Conservation (phyloP, 192 early-diverging fungal species). For the Coemansia sp. region DNA sequence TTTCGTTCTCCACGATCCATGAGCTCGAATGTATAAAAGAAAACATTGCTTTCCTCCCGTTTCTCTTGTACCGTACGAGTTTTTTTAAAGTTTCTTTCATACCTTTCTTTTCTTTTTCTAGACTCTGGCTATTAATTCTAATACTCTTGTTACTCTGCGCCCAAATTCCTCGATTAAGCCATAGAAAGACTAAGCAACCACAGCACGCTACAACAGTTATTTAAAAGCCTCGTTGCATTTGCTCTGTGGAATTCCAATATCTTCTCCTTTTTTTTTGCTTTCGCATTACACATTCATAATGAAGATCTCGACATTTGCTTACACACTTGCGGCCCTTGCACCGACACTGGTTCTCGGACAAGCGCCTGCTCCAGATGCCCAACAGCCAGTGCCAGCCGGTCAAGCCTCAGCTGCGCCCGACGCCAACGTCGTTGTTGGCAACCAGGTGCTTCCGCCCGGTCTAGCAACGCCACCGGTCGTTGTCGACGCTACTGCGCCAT, state of each 20-base stretch:
- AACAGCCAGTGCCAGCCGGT: background rate
- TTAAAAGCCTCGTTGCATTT: too few species aligned
- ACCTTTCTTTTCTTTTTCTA: background rate
- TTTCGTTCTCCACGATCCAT: background rate
- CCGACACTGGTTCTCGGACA: constrained; percentile 21
- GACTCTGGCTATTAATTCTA: constrained; percentile 1
- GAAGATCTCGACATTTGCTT: constrained; percentile 31
- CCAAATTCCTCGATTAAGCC: background rate
- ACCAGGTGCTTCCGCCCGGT: constrained; percentile 2
- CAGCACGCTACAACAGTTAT: too few species aligned
- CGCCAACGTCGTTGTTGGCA: constrained; percentile 3
- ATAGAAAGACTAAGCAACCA: background rate
- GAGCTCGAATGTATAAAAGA: background rate
- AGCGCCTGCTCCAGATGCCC: constrained; percentile 7
- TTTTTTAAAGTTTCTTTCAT: background rate
- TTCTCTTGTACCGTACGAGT: background rate
- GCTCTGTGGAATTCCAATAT: too few species aligned
- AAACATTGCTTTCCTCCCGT: background rate
- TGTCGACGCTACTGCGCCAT: background rate
- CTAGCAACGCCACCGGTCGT: background rate
- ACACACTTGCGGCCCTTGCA: constrained; percentile 23
- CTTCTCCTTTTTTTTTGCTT: background rate
- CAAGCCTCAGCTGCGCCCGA: constrained; percentile 13
- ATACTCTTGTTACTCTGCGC: constrained; percentile 1
- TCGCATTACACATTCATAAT: constrained; percentile 16